These are phyloP conservation scores for Tetracladium maxilliforme DNA, from an alignment of 2,329 filamentous ascomycete species.

Conservation along the genomic window DNA sequence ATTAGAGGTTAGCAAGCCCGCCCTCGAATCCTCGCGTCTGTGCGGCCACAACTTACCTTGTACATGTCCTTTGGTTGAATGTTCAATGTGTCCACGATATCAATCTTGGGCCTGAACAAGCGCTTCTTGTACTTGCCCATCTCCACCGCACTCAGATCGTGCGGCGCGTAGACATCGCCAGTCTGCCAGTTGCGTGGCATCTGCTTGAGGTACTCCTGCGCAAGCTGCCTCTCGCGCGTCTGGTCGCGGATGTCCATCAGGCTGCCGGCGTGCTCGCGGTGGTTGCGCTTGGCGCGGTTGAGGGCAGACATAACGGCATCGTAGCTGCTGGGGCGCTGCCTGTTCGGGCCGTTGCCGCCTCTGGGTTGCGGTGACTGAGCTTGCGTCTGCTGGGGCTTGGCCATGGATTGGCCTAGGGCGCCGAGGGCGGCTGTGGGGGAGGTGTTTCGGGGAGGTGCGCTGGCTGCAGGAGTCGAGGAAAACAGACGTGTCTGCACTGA, in stretches of 20 bases:
- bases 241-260: slow-evolving; percentile 21
- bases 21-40: slow-evolving; percentile 1
- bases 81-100: slow-evolving; percentile 68
- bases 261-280: slow-evolving; percentile 17
- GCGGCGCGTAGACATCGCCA: slow-evolving; percentile 83
- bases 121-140: slow-evolving; percentile 64
- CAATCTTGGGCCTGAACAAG: slow-evolving; percentile 36
- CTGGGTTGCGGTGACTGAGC: no score
- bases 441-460: no score
- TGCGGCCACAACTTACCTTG: slow-evolving; percentile 42
- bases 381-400: no score
- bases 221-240: no score
- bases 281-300: slow-evolving; percentile 7
- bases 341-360: no score
- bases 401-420: no score
- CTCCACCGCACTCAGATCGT: slow-evolving; percentile 68
- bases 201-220: slow-evolving; percentile 43
- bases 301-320: no score
- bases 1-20: slow-evolving; percentile 4
- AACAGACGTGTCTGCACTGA: no score
- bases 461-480: no score
- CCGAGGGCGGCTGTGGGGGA: no score
- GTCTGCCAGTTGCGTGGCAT: slow-evolving; percentile 55
- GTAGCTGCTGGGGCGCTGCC: no score
- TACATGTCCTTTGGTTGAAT: slow-evolving; percentile 76